Percentiles rank a stretch among this genome's conserved stretches.
These are phyloP conservation scores for Primulina huaijiensis DNA, from an alignment of 257 asterid genomes.

Conservation along the genomic window DNA sequence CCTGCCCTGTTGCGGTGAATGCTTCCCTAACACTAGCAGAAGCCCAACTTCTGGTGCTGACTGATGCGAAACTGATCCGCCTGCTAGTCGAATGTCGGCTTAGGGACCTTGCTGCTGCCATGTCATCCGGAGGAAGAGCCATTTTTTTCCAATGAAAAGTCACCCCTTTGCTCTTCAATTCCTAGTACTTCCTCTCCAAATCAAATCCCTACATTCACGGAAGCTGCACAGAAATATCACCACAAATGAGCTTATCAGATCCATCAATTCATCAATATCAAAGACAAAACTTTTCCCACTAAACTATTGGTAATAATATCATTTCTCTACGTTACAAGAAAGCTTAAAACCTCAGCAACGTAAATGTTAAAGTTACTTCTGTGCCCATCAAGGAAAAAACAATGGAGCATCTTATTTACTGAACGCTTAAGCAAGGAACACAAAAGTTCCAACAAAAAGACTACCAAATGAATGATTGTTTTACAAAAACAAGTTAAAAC, in stretches of 20 bases:
- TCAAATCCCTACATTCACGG: slow-evolving; percentile 12
- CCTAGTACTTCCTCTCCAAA: slow-evolving; percentile 7
- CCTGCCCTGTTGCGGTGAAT: slow-evolving; percentile 61
- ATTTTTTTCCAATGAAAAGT: slow-evolving; percentile 19
- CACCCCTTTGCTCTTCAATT: slow-evolving; percentile 6
- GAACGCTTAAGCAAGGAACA: not conserved
- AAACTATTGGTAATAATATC: too few relatives aligned
- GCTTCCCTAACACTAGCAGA: slow-evolving; percentile 73
- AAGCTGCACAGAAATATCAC: slow-evolving; percentile 26
- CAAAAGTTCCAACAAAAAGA: not conserved
- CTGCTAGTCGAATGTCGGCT: slow-evolving; percentile 56
- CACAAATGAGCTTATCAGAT: slow-evolving; percentile 1
- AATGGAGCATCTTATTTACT: not conserved
- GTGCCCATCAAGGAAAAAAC: not conserved
- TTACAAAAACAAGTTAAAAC: too few relatives aligned
- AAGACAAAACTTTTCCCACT: not conserved
- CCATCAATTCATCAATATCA: slow-evolving; percentile 15
- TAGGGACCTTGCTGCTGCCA: slow-evolving; percentile 48
- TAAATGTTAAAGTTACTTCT: not conserved
- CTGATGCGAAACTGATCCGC: slow-evolving; percentile 50
- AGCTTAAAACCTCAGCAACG: not conserved
- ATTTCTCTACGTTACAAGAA: not conserved
- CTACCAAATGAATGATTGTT: not conserved
- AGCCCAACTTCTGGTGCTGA: slow-evolving; percentile 67
- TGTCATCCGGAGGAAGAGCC: slow-evolving; percentile 41